Conservation (phyloP, 495 filamentous ascomycete genomes). For the Xylaria flabelliformis region DNA sequence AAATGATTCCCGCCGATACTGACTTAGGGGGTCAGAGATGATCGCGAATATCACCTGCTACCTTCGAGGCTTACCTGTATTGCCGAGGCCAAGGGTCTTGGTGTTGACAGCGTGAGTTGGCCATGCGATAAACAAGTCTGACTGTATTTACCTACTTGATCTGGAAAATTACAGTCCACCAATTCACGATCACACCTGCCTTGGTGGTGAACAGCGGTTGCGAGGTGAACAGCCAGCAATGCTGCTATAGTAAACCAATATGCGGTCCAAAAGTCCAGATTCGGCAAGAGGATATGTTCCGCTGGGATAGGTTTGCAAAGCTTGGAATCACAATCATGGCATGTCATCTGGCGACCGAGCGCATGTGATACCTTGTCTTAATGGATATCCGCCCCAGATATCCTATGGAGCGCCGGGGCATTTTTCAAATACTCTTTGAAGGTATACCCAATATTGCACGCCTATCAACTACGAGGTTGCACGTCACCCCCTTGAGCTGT, state of each 20-base stretch:
- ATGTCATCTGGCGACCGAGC: slow-evolving; percentile 15
- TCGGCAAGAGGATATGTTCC: background rate
- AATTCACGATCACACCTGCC: slow-evolving; percentile 19
- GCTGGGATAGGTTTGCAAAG: background rate
- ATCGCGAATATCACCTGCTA: background rate
- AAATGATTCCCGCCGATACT: background rate
- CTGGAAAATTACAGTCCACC: slow-evolving; percentile 14
- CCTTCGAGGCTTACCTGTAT: background rate
- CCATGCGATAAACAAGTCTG: background rate
- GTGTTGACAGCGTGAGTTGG: background rate
- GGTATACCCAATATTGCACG: background rate
- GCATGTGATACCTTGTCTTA: slow-evolving; percentile 11
- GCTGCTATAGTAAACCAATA: background rate
- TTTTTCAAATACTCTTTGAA: slow-evolving; percentile 8
- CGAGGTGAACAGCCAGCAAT: background rate
- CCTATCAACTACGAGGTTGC: slow-evolving; percentile 4
- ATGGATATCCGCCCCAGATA: slow-evolving; percentile 7
- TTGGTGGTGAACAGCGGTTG: background rate
- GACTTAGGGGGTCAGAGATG: background rate
- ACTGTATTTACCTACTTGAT: slow-evolving; percentile 4
- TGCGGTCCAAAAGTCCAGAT: background rate
- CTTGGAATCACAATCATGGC: slow-evolving; percentile 5
- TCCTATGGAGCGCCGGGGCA: background rate
- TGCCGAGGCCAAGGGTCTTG: background rate
- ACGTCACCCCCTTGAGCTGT: background rate